phyloP scores from a whole-genome alignment of 2,329 filamentous ascomycete genomes.

The Boeremia lycopersici region DNA sequence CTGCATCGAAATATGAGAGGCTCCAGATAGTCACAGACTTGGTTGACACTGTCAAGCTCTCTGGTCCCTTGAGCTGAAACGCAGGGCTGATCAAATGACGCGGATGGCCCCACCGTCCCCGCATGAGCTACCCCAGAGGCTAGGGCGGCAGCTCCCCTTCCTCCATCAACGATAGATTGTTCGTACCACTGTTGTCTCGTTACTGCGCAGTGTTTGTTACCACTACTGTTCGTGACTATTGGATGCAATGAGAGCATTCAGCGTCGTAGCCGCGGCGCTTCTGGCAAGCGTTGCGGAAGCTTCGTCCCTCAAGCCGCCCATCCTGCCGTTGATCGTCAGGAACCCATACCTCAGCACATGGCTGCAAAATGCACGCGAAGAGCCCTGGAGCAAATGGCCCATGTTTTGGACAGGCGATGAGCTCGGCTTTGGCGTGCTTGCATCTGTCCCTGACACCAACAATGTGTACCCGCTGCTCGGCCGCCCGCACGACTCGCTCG shows the following conservation, averaged over 20 bases:
- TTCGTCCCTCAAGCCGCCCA: constrained; percentile 61
- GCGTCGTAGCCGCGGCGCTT: constrained; percentile 37
- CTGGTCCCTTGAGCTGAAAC: background rate
- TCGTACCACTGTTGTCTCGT: background rate
- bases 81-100: constrained; percentile 9
- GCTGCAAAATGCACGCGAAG: constrained; percentile 70
- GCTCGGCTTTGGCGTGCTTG: constrained; percentile 68
- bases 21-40: background rate
- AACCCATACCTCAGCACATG: constrained; percentile 60
- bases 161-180: background rate
- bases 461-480: constrained; percentile 69
- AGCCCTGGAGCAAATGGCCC: constrained; percentile 83
- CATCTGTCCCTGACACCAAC: constrained; percentile 64
- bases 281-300: constrained; percentile 54
- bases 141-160: background rate
- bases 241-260: constrained; percentile 36
- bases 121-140: constrained; percentile 17
- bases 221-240: background rate
- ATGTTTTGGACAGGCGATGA: constrained; percentile 81
- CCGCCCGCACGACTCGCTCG: constrained; percentile 68
- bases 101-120: constrained; percentile 11
- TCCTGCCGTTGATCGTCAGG: constrained; percentile 57
- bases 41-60: background rate
- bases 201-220: background rate
- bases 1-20: background rate